Conservation (phyloP, 78 protist genomes). For the Salpingoeca rosetta region DNA sequence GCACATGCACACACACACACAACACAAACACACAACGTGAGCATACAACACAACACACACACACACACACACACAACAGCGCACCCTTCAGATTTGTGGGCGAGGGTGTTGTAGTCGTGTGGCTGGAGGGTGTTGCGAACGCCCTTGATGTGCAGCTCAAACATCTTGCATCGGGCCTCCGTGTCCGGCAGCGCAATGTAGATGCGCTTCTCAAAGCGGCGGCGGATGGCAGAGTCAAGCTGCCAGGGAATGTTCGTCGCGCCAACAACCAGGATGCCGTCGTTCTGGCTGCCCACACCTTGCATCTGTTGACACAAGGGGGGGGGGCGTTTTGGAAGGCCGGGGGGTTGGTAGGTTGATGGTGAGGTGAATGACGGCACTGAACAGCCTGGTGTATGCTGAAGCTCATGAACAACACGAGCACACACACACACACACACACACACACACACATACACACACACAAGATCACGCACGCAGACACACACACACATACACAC, state of each 20-base stretch:
- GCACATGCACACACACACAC: background rate
- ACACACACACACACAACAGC: background rate
- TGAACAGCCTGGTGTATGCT: no score
- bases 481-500: no score
- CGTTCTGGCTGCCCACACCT: slow-evolving; percentile 80
- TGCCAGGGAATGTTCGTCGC: slow-evolving; percentile 99
- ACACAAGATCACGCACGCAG: no score
- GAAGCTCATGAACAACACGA: no score
- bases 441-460: no score
- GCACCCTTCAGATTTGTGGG: slow-evolving; percentile 57
- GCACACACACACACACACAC: no score
- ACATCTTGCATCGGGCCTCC: slow-evolving; percentile 71
- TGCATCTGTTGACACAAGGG: background rate
- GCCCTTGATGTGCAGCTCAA: slow-evolving; percentile 71
- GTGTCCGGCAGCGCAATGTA: slow-evolving; percentile 83
- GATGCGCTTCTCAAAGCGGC: slow-evolving; percentile 81
- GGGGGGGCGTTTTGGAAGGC: no score
- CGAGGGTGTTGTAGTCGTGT: slow-evolving; percentile 53
- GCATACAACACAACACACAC: background rate
- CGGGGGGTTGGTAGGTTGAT: no score
- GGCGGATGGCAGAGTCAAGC: slow-evolving; percentile 92
- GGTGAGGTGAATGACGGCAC: no score
- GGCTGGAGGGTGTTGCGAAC: slow-evolving; percentile 55
- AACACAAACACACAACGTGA: background rate
- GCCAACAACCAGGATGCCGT: slow-evolving; percentile 90